These are phyloP conservation scores for Colletotrichum cordylinicola DNA, from an alignment of 2,329 filamentous ascomycete species.

Conservation along the genomic window DNA sequence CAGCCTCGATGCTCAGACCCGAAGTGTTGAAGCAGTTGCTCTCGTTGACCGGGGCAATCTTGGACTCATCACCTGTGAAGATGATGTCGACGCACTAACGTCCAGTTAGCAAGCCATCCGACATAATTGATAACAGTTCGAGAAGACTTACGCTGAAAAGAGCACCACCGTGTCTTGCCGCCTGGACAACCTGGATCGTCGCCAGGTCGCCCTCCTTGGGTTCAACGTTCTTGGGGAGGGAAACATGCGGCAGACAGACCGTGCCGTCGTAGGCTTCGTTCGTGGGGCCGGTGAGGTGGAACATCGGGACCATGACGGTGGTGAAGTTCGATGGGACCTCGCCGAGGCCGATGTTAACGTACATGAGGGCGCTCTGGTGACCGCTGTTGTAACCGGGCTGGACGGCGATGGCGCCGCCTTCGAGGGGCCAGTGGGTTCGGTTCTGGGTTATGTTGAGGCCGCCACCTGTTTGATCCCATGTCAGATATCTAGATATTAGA, in stretches of 20 bases:
- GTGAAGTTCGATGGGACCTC: constrained; percentile 70
- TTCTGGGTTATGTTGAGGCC: constrained; percentile 71
- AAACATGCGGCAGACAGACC: constrained; percentile 75
- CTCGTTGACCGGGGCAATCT: constrained; percentile 60
- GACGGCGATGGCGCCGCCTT: constrained; percentile 69
- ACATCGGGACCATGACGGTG: constrained; percentile 66
- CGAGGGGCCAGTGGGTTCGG: constrained; percentile 73
- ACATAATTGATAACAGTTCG: background rate
- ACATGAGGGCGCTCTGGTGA: constrained; percentile 69
- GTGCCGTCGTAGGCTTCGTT: constrained; percentile 69
- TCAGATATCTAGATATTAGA: fast-evolving
- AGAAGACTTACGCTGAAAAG: constrained; percentile 64
- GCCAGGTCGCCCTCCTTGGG: constrained; percentile 71
- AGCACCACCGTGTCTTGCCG: constrained; percentile 70
- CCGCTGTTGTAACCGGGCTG: constrained; percentile 78
- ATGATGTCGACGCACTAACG: constrained; percentile 74
- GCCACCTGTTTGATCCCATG: constrained; percentile 55
- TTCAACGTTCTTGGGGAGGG: constrained; percentile 64
- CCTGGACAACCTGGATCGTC: constrained; percentile 74
- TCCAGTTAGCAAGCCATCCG: background rate
- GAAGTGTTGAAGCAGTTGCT: constrained; percentile 73
- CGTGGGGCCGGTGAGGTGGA: constrained; percentile 68
- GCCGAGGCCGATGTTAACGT: constrained; percentile 74
- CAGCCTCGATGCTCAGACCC: constrained; percentile 40
- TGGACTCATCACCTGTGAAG: constrained; percentile 62